Conservation (phyloP, 768 basidiomycete genomes). For the Piloderma croceum region DNA sequence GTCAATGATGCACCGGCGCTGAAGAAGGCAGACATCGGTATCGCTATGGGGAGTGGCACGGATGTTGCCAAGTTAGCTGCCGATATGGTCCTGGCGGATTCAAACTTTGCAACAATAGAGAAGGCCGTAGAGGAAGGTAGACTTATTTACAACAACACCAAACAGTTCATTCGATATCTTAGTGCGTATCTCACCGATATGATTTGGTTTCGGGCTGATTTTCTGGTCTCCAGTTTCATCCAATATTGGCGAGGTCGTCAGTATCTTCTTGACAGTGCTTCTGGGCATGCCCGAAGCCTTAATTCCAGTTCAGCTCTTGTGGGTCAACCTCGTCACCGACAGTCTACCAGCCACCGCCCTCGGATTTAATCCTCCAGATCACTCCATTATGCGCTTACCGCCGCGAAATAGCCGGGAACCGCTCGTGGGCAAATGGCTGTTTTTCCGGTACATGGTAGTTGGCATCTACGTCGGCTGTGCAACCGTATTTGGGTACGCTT, state of each 20-base stretch:
- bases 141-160: conserved; percentile 98
- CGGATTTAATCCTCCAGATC: conserved; percentile 96
- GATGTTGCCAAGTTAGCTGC: conserved; percentile 98
- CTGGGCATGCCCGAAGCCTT: conserved; percentile 99
- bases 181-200: conserved; percentile 57
- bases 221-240: conserved; percentile 66
- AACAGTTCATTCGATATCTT: conserved; percentile 98
- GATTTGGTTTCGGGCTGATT: no score
- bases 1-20: conserved; percentile 98
- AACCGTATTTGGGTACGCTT: conserved; percentile 96
- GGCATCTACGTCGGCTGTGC: conserved; percentile 92
- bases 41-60: conserved; percentile 98
- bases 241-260: conserved; percentile 96
- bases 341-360: conserved; percentile 94
- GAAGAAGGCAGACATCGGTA: conserved; percentile 96
- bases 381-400: conserved; percentile 93
- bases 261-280: conserved; percentile 95
- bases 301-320: conserved; percentile 95
- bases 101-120: conserved; percentile 97
- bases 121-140: conserved; percentile 95
- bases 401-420: conserved; percentile 89
- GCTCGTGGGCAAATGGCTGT: conserved; percentile 87
- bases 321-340: conserved; percentile 98
- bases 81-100: conserved; percentile 96
- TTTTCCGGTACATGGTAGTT: conserved; percentile 92